Percentiles rank a stretch among this genome's conserved stretches.
These are phyloP conservation scores for Thraustochytrium striatum DNA, from an alignment of 352 stramenopile genomes.

Conservation along the genomic window DNA sequence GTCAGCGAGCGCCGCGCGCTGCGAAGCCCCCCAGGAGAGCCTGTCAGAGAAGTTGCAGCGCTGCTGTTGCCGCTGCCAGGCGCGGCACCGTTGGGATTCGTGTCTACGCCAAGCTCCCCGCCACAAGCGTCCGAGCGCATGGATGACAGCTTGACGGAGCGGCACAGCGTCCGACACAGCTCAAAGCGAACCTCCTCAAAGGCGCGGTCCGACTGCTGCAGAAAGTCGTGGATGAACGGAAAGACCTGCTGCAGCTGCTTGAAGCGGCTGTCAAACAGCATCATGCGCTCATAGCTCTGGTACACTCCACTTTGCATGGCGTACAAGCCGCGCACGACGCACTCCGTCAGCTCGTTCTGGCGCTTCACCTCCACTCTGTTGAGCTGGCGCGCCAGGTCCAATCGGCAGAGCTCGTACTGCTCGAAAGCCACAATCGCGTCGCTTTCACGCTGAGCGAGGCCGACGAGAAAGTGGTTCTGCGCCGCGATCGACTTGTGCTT, in stretches of 20 bases:
- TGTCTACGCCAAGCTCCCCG: too few species aligned
- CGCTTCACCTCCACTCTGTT: constrained; percentile 28
- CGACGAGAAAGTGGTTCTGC: constrained; percentile 33
- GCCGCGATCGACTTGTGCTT: constrained; percentile 8
- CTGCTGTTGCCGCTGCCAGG: too few species aligned
- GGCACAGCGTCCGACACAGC: constrained; percentile 23
- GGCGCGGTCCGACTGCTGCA: constrained; percentile 28
- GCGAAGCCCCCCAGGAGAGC: too few species aligned
- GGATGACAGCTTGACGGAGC: not conserved
- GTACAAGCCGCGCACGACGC: constrained; percentile 25
- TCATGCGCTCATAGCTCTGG: constrained; percentile 20
- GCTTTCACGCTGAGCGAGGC: constrained; percentile 22
- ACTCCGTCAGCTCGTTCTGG: constrained; percentile 30
- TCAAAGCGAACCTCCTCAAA: constrained; percentile 32
- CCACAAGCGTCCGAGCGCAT: not conserved
- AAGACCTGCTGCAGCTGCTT: not conserved
- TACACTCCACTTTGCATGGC: constrained; percentile 27
- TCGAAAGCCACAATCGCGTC: constrained; percentile 22
- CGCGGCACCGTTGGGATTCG: too few species aligned
- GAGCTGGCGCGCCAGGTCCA: constrained; percentile 16
- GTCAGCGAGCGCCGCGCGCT: too few species aligned
- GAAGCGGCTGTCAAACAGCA: not conserved
- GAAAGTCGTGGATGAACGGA: not conserved
- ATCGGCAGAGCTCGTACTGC: constrained; percentile 26
- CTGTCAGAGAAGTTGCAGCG: too few species aligned